A percentile compares a stretch with the other conserved stretches of the same genome.
Conservation (phyloP, 345 rosid species). For the Citrus cavaleriei region DNA sequence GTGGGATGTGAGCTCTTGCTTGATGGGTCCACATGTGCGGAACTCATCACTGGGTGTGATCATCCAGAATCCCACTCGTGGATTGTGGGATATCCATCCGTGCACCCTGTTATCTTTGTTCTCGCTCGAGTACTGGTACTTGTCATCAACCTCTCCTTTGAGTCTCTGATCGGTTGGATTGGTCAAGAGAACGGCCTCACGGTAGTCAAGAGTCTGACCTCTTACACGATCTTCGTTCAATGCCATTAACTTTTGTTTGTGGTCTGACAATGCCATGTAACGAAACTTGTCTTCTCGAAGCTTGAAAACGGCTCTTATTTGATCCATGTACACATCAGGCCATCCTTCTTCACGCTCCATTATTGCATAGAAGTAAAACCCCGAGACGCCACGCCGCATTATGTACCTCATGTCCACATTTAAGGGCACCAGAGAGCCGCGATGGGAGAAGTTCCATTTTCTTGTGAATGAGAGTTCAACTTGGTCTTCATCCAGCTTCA, state of each 20-base stretch:
- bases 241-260: slow-evolving; percentile 71
- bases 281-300: slow-evolving; percentile 59
- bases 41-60: slow-evolving; percentile 78
- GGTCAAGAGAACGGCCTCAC: slow-evolving; percentile 82
- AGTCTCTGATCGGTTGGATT: slow-evolving; percentile 46
- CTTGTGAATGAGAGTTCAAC: slow-evolving; percentile 5
- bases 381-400: slow-evolving; percentile 61
- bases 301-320: slow-evolving; percentile 76
- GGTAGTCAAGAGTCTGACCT: slow-evolving; percentile 51
- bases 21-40: slow-evolving; percentile 57
- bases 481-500: too few species aligned
- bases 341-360: slow-evolving; percentile 67
- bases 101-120: slow-evolving; percentile 55
- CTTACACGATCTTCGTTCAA: slow-evolving; percentile 34
- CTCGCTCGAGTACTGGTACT: slow-evolving; percentile 68
- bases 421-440: slow-evolving; percentile 44
- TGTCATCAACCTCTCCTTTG: slow-evolving; percentile 89
- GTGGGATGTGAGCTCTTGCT: slow-evolving; percentile 86
- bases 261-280: slow-evolving; percentile 73
- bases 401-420: slow-evolving; percentile 88
- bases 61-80: slow-evolving; percentile 73
- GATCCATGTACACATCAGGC: slow-evolving; percentile 84
- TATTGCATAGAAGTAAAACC: slow-evolving; percentile 62
- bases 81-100: slow-evolving; percentile 66
- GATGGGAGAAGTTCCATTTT: slow-evolving; percentile 39